Base-by-base conservation (phyloP, 2,329 filamentous ascomycete species). In the Elsinoe perseae region DNA sequence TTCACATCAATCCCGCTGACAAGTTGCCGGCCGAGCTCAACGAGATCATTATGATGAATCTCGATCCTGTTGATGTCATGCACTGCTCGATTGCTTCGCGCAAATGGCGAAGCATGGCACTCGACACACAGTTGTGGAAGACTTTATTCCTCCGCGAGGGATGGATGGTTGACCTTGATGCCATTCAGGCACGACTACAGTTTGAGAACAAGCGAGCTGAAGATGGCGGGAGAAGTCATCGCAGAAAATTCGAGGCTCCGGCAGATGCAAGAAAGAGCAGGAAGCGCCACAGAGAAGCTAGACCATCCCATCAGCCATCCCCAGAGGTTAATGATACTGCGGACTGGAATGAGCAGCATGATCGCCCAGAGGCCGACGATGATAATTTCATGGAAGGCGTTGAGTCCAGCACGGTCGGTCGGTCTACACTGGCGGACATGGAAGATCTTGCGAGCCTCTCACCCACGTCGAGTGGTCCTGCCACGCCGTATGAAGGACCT, bases 1-100 rank as follows among this genome's bases (percentile, higher is more conserved):
- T 97, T 2, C 91, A 96, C 70, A 92, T 96, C 72, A 89, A 98
- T 72, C 95, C 95, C 56, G 83, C 95, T 40, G 77, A 82, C 61
- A 84, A 89, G 64, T 81, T 98, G 0, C 93, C 93, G 0, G 83
- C 88, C 23, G 93, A 98, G 69, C 87, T 98, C 64, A 95, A 89
- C 59, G 84, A 93, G 43, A 86, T 95, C 65, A 86, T 97, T 43
- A 84, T 98, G 42, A 85, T 86, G 14, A 93, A 90, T 66, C 83
- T 98, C 50, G 87, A 91, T 56, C 86, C 90, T 0, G 70, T 83
- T 25, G 93, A 90, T 0, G 77, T 98, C 36, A 78, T 97, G 57
- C 83, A 81, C 50, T 87, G 91, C 2, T 89, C 89, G 0, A 80
- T 82, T 43, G 83, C 89, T 14, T 96, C 89, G 32, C 83, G 84